Evolutionary conservation across 768 basidiomycete species (phyloP), one percentile per base, ranked within the genome.

Genomic region (Hygrocybe punicea): DNA sequence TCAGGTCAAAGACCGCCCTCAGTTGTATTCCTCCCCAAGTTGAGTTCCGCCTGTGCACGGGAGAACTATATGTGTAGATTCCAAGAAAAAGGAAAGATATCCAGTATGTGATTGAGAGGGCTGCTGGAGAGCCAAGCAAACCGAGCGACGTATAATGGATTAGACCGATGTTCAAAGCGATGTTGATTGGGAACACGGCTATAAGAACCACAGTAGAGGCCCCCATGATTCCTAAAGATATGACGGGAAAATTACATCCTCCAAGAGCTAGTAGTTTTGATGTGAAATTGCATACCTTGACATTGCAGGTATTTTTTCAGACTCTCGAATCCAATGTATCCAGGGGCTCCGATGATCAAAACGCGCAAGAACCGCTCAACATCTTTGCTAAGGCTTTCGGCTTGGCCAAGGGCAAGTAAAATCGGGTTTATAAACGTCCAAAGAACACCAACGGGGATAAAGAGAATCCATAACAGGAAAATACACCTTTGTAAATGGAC

Each of bases 231-330:
- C 87, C 89, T 90, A 50, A 29, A 47, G 25, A 29, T 14, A 34
- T 9, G 39, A 23, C 21, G 24, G 39, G 11, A 40, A 55, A 4
- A 10, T 4, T n/a, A n/a, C 36, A 35, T 7, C 8, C 46, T n/a
- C 14, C 17, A 3, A 3, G 29, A 7, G 2, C 10, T 11, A 39
- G n/a, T n/a, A n/a, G n/a, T n/a, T n/a, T n/a, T 13, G 14, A 7
- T 6, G 11, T n/a, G 6, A 17, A 19, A 8, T 13, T 29, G 56
- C 75, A 60, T 56, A 85, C 86, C 88, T 76, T 91, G 87, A 57
- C 87, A 89, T 64, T 89, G 89, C 23, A 91, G 67, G 68, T 89
- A 91, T 69, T 87, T 90, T 68, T 90, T 90, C 62, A 89, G 72
- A 56, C 82, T 84, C 67, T 91, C 87, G 56, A 89, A 89, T 2